Conservation (phyloP, 2,329 filamentous ascomycete species). For the Beauveria sp. region DNA sequence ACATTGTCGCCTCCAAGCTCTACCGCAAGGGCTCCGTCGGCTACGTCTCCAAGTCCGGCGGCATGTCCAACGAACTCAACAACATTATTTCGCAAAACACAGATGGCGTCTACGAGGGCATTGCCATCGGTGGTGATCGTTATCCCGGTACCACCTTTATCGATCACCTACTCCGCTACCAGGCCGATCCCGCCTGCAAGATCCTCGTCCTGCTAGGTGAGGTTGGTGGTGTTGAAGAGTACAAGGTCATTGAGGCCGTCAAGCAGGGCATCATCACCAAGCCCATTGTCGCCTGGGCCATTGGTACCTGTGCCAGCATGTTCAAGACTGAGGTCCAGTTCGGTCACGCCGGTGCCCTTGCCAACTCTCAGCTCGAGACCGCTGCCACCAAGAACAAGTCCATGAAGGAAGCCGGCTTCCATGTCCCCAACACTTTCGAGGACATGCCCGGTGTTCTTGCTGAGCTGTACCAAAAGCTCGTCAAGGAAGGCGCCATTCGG, state of each 20-base stretch:
- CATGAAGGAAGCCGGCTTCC: conserved; percentile 91
- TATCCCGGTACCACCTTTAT: conserved; percentile 99
- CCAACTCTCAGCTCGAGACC: conserved; percentile 98
- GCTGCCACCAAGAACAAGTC: conserved; percentile 93
- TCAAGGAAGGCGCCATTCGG: conserved; percentile 76
- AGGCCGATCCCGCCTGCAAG: conserved; percentile 96
- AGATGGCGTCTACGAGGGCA: conserved; percentile 97
- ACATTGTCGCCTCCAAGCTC: conserved; percentile 99
- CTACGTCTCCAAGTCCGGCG: conserved; percentile 99
- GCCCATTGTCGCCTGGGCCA: conserved; percentile 98
- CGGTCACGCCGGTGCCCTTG: conserved; percentile 95
- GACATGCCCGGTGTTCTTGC: conserved; percentile 75
- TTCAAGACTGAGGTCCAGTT: conserved; percentile 99
- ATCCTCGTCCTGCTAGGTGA: conserved; percentile 93
- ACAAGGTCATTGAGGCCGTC: conserved; percentile 97
- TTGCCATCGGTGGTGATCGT: conserved; percentile 97
- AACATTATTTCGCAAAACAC: conserved; percentile 97
- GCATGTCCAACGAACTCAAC: conserved; percentile 99
- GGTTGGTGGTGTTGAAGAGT: conserved; percentile 98
- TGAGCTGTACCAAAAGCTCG: conserved; percentile 79
- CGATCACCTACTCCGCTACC: conserved; percentile 93
- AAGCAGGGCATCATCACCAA: conserved; percentile 93
- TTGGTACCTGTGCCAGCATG: conserved; percentile 98
- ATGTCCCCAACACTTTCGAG: conserved; percentile 94
- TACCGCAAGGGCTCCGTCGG: conserved; percentile 98